phyloP scores from a whole-genome alignment of 2,329 filamentous ascomycete genomes.

The Balansia obtecta region DNA sequence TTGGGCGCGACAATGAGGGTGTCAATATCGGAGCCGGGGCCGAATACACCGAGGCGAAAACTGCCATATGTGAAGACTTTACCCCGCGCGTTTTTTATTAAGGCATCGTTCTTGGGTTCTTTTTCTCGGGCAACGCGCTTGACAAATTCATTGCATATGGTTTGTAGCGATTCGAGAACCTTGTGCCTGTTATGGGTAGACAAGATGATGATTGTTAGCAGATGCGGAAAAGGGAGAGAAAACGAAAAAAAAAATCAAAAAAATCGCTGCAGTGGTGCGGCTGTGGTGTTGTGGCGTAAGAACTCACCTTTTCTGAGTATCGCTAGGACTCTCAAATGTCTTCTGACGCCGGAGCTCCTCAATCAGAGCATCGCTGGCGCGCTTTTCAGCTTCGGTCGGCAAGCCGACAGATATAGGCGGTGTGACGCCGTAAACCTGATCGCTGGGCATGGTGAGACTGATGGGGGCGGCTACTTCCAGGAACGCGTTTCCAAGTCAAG shows the following conservation, averaged over 20 bases:
- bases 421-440: slow-evolving; percentile 53
- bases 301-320: slow-evolving; percentile 66
- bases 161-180: slow-evolving; percentile 66
- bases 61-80: slow-evolving; percentile 96
- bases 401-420: slow-evolving; percentile 67
- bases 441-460: slow-evolving; percentile 20
- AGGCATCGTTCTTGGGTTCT: slow-evolving; percentile 57
- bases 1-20: slow-evolving; percentile 86
- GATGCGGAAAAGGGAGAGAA: neutral
- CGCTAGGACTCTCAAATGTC: slow-evolving; percentile 76
- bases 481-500: neutral
- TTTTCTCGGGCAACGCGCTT: slow-evolving; percentile 64
- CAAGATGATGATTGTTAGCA: neutral
- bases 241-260: no score
- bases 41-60: slow-evolving; percentile 86
- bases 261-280: no score
- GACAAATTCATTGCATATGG: slow-evolving; percentile 77
- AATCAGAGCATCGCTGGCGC: slow-evolving; percentile 66
- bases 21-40: slow-evolving; percentile 95
- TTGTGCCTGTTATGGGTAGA: slow-evolving; percentile 37
- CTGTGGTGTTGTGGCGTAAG: no score
- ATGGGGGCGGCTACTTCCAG: neutral
- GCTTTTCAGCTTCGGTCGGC: slow-evolving; percentile 65
- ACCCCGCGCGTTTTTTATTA: slow-evolving; percentile 74
- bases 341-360: slow-evolving; percentile 79